Conservation (phyloP, 495 filamentous ascomycete genomes). For the Evernia prunastri region DNA sequence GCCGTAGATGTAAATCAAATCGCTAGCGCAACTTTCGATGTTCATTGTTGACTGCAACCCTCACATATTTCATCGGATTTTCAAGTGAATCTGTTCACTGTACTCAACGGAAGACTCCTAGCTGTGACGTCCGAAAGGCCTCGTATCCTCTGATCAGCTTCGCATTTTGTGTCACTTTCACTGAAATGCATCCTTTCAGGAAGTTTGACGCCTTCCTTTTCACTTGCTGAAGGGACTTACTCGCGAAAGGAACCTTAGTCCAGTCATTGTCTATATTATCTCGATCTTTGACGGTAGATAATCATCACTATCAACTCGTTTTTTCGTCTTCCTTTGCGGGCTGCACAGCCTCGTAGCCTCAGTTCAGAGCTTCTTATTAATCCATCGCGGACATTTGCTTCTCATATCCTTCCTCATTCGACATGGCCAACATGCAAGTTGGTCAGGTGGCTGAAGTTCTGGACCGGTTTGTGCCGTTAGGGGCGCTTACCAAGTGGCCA, state of each 20-base stretch:
- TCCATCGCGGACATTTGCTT: not conserved
- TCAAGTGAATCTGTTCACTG: not conserved
- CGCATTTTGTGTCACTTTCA: not conserved
- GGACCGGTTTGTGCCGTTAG: slow-evolving; percentile 53
- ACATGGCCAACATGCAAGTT: slow-evolving; percentile 6
- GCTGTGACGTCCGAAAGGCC: not conserved
- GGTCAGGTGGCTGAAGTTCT: slow-evolving; percentile 28
- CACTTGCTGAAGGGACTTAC: too few species aligned
- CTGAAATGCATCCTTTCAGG: not conserved
- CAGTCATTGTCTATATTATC: not conserved
- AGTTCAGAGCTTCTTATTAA: not conserved
- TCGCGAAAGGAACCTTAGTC: not conserved
- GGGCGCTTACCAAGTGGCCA: slow-evolving; percentile 52
- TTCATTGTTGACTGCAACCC: not conserved
- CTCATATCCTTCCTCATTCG: not conserved
- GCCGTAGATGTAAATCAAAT: not conserved
- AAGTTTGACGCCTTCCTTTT: not conserved
- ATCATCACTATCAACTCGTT: not conserved
- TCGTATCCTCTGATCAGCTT: not conserved
- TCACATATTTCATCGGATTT: not conserved
- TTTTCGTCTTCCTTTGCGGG: not conserved
- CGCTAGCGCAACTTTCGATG: not conserved
- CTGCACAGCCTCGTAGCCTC: not conserved
- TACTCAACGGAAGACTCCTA: not conserved
- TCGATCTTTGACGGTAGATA: not conserved